Conservation (phyloP, 495 filamentous ascomycete genomes). For the Penicillium pulvis region DNA sequence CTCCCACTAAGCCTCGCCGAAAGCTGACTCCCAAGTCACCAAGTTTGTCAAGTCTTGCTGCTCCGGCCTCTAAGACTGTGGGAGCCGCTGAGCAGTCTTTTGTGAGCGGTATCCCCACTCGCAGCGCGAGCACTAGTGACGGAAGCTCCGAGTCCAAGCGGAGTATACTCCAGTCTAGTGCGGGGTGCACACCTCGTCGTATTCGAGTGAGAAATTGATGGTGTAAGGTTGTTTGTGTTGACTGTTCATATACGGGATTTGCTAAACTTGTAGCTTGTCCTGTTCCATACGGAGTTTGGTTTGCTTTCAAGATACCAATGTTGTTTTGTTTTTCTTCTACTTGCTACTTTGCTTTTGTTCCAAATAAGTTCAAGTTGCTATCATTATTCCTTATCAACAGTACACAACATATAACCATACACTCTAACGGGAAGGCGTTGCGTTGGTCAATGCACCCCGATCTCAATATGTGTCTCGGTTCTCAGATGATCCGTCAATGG, state of each 20-base stretch:
- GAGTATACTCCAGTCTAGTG: slow-evolving; percentile 37
- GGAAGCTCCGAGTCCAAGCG: slow-evolving; percentile 29
- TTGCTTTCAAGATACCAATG: slow-evolving; percentile 12
- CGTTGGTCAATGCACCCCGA: neutral
- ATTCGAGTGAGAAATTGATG: slow-evolving; percentile 33
- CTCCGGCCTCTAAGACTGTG: slow-evolving; percentile 21
- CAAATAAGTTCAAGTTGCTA: neutral
- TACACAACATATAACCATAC: neutral
- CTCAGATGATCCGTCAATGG: neutral
- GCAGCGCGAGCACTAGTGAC: slow-evolving; percentile 8
- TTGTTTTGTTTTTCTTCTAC: neutral
- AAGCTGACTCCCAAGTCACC: slow-evolving; percentile 46
- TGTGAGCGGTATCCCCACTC: slow-evolving; percentile 30
- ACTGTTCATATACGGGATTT: neutral
- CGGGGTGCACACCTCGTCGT: slow-evolving; percentile 45
- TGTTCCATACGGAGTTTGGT: slow-evolving; percentile 3
- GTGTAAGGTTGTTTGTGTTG: neutral
- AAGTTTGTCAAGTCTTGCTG: slow-evolving; percentile 23
- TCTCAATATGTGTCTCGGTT: neutral
- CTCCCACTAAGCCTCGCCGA: slow-evolving; percentile 39
- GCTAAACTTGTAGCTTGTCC: neutral
- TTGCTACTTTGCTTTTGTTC: neutral
- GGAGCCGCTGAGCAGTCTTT: slow-evolving; percentile 16
- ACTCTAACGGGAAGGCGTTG: neutral
- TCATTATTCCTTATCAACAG: neutral